Evolutionary conservation across 768 basidiomycete genomes (phyloP).

Genomic region (Russula emetica): DNA sequence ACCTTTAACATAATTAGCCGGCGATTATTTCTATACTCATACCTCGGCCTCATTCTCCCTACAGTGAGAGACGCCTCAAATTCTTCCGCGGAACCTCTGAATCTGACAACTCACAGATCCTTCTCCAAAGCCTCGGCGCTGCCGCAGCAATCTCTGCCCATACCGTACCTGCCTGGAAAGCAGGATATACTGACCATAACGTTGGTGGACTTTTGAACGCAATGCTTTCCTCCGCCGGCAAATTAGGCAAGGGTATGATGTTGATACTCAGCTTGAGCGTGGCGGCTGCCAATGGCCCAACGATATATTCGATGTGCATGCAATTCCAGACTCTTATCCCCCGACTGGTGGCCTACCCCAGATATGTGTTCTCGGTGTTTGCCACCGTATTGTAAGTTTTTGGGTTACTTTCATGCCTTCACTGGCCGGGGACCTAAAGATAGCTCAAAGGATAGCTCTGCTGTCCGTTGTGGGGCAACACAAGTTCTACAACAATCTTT

Average conservation of each 20-base stretch:
- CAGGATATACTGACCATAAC: slow-evolving; percentile 48
- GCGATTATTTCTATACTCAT: slow-evolving; percentile 62
- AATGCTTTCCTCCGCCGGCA: slow-evolving; percentile 56
- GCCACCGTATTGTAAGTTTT: slow-evolving; percentile 56
- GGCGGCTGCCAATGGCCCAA: slow-evolving; percentile 74
- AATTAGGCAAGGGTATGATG: slow-evolving; percentile 61
- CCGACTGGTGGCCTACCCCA: slow-evolving; percentile 51
- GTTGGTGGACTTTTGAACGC: slow-evolving; percentile 63
- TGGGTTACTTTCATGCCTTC: background rate
- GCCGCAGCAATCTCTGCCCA: slow-evolving; percentile 60
- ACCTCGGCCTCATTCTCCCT: slow-evolving; percentile 60
- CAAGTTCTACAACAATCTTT: slow-evolving; percentile 58
- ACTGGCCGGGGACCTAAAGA: background rate
- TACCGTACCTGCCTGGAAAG: slow-evolving; percentile 51
- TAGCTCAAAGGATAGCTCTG: slow-evolving; percentile 50
- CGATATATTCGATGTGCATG: slow-evolving; percentile 76
- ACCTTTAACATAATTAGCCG: slow-evolving; percentile 36
- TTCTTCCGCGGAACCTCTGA: slow-evolving; percentile 18
- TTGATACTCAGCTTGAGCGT: slow-evolving; percentile 73
- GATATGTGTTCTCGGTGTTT: slow-evolving; percentile 65
- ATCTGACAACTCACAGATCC: slow-evolving; percentile 29
- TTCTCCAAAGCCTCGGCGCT: slow-evolving; percentile 58
- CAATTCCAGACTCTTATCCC: slow-evolving; percentile 70
- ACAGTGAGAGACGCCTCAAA: slow-evolving; percentile 42
- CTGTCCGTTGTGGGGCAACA: slow-evolving; percentile 65